Evolutionary conservation across 2,329 filamentous ascomycete species (phyloP).

Genomic region (Cryphonectria radicalis): DNA sequence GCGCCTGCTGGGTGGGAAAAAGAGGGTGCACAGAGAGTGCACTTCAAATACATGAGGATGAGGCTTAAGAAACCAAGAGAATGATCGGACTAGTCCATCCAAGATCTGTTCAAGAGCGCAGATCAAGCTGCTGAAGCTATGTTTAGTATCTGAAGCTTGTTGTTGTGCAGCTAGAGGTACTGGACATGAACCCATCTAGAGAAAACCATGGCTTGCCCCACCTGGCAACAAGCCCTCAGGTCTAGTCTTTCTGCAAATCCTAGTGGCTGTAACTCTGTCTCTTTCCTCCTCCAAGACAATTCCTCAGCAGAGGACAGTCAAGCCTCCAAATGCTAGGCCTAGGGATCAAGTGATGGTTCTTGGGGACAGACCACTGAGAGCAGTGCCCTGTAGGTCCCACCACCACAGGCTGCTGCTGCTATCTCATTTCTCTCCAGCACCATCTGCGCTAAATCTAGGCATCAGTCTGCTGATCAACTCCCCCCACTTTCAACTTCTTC

Average conservation of each 20-base stretch:
- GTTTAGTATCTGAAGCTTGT: too few species aligned
- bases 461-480: constrained; percentile 21
- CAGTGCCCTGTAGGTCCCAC: not conserved
- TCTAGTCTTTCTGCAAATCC: not conserved
- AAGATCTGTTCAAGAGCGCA: not conserved
- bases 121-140: not conserved
- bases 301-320: not conserved
- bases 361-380: not conserved
- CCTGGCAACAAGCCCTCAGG: not conserved
- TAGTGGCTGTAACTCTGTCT: not conserved
- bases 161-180: not conserved
- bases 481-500: constrained; percentile 29
- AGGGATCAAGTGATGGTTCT: not conserved
- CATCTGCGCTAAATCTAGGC: not conserved
- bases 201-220: not conserved
- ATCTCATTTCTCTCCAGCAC: not conserved
- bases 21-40: not conserved
- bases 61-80: not conserved
- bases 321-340: not conserved
- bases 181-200: not conserved
- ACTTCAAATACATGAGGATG: not conserved
- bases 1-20: not conserved
- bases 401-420: not conserved
- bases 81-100: too few species aligned
- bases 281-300: not conserved